phyloP scores from a whole-genome alignment of 2,329 filamentous ascomycete species.

The Pseudocercospora fuligena region DNA sequence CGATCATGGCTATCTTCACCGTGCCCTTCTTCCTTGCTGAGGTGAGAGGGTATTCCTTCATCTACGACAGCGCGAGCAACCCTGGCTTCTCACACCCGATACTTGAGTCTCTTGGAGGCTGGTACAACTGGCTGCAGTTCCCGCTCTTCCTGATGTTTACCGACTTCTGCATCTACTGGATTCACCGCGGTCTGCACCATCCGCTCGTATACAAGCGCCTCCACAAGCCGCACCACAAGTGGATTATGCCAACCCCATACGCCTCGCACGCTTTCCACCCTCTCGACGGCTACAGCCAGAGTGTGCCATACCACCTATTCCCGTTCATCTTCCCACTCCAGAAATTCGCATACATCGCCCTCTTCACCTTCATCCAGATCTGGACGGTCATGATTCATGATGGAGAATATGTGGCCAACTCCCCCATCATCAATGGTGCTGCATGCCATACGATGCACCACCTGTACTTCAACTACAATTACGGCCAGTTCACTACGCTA shows the following conservation, averaged over 20 bases:
- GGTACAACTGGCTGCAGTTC: slow-evolving; percentile 78
- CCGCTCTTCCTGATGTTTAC: slow-evolving; percentile 87
- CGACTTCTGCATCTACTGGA: slow-evolving; percentile 89
- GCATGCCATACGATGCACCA: slow-evolving; percentile 95
- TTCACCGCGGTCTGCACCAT: slow-evolving; percentile 84
- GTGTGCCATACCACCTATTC: slow-evolving; percentile 89
- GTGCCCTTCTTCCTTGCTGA: slow-evolving; percentile 81
- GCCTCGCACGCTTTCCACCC: slow-evolving; percentile 95
- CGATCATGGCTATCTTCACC: slow-evolving; percentile 81
- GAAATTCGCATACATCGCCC: slow-evolving; percentile 82
- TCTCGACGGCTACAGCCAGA: slow-evolving; percentile 86
- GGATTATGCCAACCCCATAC: slow-evolving; percentile 97
- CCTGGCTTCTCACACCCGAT: slow-evolving; percentile 38
- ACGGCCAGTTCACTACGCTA: slow-evolving; percentile 89
- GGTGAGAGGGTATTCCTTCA: slow-evolving; percentile 80
- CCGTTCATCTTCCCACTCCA: slow-evolving; percentile 91
- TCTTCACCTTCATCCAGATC: slow-evolving; percentile 93
- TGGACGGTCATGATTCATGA: slow-evolving; percentile 98
- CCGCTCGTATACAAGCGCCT: slow-evolving; percentile 81
- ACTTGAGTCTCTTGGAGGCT: slow-evolving; percentile 47
- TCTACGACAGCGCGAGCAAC: slow-evolving; percentile 70
- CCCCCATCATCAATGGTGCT: slow-evolving; percentile 89
- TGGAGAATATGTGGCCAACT: slow-evolving; percentile 90
- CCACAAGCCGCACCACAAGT: slow-evolving; percentile 98
- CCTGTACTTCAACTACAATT: slow-evolving; percentile 86